Conservation (phyloP, 306 rosid species). For the Vachellia pachyceras region DNA sequence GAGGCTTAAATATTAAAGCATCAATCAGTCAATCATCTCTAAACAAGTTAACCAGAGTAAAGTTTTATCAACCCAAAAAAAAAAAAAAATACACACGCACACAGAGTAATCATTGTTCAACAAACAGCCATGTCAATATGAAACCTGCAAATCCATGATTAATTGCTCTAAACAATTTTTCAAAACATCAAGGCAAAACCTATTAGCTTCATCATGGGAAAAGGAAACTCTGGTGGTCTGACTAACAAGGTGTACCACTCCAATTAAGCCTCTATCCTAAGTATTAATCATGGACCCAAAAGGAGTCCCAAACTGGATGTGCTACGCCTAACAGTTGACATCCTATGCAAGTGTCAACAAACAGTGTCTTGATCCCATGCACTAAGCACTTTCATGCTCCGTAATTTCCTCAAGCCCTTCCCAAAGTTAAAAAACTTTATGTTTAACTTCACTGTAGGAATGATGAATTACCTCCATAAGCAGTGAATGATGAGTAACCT, state of each 20-base stretch:
- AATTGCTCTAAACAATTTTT: background rate
- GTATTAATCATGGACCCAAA: background rate
- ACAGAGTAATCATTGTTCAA: background rate
- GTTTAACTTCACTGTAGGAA: slow-evolving; percentile 20
- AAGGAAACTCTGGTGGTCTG: background rate
- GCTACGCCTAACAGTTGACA: background rate
- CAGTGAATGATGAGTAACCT: slow-evolving; percentile 72
- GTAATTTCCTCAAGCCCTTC: slow-evolving; percentile 22
- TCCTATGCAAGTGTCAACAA: background rate
- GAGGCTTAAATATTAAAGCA: slow-evolving; percentile 1
- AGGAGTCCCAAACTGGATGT: background rate
- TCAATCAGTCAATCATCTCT: background rate
- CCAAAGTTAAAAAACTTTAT: background rate
- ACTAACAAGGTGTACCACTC: background rate
- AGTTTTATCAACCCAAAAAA: background rate
- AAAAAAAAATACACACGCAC: background rate
- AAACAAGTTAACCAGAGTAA: background rate
- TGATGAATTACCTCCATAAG: slow-evolving; percentile 69
- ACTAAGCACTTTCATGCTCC: background rate
- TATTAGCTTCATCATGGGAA: background rate
- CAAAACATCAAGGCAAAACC: background rate
- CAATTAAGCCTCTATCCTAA: background rate
- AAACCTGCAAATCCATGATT: background rate
- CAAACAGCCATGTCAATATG: background rate
- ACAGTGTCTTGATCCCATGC: background rate